phyloP scores from a whole-genome alignment of 805 yeast genomes.

The Suhomyces sp. region DNA sequence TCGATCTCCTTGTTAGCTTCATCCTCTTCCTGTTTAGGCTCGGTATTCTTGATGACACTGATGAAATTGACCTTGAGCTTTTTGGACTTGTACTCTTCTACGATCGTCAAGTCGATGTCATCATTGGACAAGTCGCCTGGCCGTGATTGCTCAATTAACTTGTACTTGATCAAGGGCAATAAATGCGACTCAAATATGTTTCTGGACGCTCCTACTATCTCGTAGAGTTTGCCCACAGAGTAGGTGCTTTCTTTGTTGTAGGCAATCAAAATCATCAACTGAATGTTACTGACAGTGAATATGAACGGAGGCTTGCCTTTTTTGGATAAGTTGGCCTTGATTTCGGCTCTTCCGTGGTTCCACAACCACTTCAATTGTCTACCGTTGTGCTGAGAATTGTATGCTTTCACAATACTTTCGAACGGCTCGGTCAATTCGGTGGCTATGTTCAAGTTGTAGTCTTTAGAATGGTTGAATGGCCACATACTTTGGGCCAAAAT shows the following conservation, averaged over 20 bases:
- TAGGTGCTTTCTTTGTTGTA: conserved; percentile 67
- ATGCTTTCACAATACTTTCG: conserved; percentile 64
- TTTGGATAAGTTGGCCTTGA: conserved; percentile 79
- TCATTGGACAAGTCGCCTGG: conserved; percentile 43
- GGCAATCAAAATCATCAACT: conserved; percentile 82
- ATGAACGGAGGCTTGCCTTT: conserved; percentile 78
- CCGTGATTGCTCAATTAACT: conserved; percentile 66
- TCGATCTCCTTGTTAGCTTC: conserved; percentile 78
- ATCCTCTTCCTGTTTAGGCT: conserved; percentile 64
- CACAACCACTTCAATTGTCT: conserved; percentile 93
- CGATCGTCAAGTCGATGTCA: conserved; percentile 63
- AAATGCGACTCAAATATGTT: conserved; percentile 73
- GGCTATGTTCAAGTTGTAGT: conserved; percentile 56
- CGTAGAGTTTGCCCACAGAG: conserved; percentile 58
- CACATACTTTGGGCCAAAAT: conserved; percentile 88
- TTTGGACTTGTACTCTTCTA: conserved; percentile 79
- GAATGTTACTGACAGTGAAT: conserved; percentile 80
- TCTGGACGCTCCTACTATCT: conserved; percentile 63
- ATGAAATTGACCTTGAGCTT: conserved; percentile 79
- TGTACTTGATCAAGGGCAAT: conserved; percentile 74
- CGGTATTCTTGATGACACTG: conserved; percentile 52
- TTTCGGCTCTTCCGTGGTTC: conserved; percentile 90
- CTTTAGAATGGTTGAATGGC: conserved; percentile 59
- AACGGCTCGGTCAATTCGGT: conserved; percentile 60
- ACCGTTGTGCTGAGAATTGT: conserved; percentile 75